phyloP scores from a whole-genome alignment of 2,329 filamentous ascomycete genomes.

The Hymenoscyphus fraxineus region DNA sequence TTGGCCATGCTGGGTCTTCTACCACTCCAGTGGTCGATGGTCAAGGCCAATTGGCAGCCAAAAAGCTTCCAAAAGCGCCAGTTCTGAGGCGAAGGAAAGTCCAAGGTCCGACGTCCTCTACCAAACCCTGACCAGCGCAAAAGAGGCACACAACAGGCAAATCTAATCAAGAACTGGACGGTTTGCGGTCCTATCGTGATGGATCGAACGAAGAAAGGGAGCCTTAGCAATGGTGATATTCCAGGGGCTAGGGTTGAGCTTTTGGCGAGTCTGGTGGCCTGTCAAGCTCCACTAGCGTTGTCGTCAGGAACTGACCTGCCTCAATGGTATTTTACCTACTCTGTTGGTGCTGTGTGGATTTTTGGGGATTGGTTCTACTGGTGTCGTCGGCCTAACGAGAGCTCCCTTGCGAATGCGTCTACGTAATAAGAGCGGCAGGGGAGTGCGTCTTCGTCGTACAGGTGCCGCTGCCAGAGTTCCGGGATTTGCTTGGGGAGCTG shows the following conservation, averaged over 20 bases:
- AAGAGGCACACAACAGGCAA: neutral
- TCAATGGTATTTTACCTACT: constrained; percentile 4
- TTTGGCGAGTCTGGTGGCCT: neutral
- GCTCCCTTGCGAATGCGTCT: constrained; percentile 2
- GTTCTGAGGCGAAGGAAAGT: neutral
- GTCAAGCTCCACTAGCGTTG: neutral
- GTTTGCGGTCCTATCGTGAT: neutral
- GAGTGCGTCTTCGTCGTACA: neutral
- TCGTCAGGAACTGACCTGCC: constrained; percentile 4
- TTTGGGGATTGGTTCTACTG: neutral
- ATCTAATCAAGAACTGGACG: neutral
- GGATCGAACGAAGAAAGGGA: neutral
- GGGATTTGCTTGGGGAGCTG: neutral
- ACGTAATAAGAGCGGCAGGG: neutral
- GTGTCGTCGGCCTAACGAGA: neutral
- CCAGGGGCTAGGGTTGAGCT: neutral
- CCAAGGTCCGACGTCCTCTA: constrained; percentile 6
- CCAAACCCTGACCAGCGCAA: neutral
- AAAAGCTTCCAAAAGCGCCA: neutral
- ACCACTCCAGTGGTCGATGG: neutral
- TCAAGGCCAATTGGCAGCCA: neutral
- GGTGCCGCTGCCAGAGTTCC: constrained; percentile 4
- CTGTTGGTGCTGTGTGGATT: neutral
- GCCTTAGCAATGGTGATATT: neutral
- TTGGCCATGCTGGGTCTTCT: constrained; percentile 19